Conservation (phyloP, 164 flowering plant genomes). For the Amborella trichopoda region DNA sequence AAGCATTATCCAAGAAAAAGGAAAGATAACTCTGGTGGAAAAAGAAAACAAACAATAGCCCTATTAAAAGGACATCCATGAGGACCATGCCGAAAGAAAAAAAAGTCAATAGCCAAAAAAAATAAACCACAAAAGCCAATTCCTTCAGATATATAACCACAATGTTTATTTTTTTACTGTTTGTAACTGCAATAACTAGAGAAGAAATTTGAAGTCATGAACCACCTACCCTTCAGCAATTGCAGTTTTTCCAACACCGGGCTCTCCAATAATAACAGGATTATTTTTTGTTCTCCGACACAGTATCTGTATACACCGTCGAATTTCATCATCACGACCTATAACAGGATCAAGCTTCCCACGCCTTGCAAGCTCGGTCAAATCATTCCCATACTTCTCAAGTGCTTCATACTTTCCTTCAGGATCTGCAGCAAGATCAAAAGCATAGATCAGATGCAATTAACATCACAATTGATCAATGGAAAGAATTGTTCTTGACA, state of each 20-base stretch:
- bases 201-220: too few species aligned
- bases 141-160: too few species aligned
- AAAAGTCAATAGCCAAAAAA: too few species aligned
- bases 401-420: slow-evolving; percentile 92
- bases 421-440: slow-evolving; percentile 40
- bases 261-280: slow-evolving; percentile 97
- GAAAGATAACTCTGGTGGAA: neutral
- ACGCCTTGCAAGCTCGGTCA: slow-evolving; percentile 88
- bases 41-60: neutral
- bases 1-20: neutral
- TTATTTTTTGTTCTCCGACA: slow-evolving; percentile 90
- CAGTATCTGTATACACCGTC: slow-evolving; percentile 91
- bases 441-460: too few species aligned
- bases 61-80: neutral
- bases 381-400: slow-evolving; percentile 87
- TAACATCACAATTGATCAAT: too few species aligned
- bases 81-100: neutral
- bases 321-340: slow-evolving; percentile 96
- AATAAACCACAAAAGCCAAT: too few species aligned
- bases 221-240: slow-evolving; percentile 99
- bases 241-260: slow-evolving; percentile 99
- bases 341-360: slow-evolving; percentile 99
- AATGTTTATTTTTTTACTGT: too few species aligned
- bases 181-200: too few species aligned
- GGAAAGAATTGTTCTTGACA: too few species aligned